A percentile compares a stretch with the other conserved stretches of the same genome.
These are phyloP conservation scores for Aspergillus taichungensis DNA, from an alignment of 495 filamentous ascomycete species.

Conservation along the genomic window DNA sequence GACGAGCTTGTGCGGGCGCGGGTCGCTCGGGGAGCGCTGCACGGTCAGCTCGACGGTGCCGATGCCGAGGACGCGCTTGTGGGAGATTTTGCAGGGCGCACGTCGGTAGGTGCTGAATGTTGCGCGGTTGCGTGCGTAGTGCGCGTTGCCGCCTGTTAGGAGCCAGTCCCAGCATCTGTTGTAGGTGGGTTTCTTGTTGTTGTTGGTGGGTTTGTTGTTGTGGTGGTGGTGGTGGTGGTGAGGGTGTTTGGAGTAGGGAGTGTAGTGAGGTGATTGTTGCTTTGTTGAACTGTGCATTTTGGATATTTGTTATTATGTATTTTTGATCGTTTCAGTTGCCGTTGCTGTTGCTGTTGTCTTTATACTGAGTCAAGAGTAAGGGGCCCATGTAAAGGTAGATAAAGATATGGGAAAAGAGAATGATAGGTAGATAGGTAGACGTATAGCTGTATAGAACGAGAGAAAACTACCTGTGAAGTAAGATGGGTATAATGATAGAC, in stretches of 20 bases:
- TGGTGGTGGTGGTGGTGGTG: neutral
- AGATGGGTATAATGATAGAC: neutral
- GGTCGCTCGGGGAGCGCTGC: slow-evolving; percentile 2
- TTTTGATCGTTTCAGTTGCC: neutral
- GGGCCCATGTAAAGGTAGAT: neutral
- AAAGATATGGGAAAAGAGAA: too few relatives aligned
- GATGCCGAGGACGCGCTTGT: slow-evolving; percentile 11
- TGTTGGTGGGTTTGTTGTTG: neutral
- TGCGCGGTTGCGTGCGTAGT: slow-evolving; percentile 22
- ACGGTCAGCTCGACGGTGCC: slow-evolving; percentile 17
- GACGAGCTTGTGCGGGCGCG: slow-evolving; percentile 7
- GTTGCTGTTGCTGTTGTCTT: neutral
- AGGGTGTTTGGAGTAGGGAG: neutral
- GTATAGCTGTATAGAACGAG: neutral
- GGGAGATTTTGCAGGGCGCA: slow-evolving; percentile 5
- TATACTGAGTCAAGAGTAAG: too few relatives aligned
- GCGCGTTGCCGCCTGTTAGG: slow-evolving; percentile 11
- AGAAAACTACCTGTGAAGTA: neutral
- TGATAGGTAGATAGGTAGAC: neutral
- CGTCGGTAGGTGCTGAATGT: slow-evolving; percentile 16
- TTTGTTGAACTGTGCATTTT: neutral
- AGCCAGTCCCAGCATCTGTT: slow-evolving; percentile 21
- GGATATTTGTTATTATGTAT: neutral
- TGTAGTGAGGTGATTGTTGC: neutral
- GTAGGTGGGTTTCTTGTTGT: neutral